Percentiles rank a stretch among this genome's conserved stretches.
These are phyloP conservation scores for Candida sp. DNA, from an alignment of 1,139 yeast species.

Conservation along the genomic window DNA sequence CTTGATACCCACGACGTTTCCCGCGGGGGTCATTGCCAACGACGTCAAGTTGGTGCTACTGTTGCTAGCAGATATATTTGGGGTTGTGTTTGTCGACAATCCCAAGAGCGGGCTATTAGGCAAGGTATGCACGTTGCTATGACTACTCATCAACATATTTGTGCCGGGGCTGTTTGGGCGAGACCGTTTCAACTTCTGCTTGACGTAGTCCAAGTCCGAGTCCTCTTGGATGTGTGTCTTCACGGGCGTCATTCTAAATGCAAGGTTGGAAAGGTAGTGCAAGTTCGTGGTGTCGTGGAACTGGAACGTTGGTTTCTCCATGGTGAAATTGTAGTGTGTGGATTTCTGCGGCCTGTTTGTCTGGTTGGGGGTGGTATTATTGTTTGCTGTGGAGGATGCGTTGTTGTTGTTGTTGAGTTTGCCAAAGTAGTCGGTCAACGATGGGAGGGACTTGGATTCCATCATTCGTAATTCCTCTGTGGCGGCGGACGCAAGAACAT, in stretches of 20 bases:
- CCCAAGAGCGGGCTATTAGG: conserved; percentile 66
- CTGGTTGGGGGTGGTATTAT: background rate
- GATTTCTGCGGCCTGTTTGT: background rate
- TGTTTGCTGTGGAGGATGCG: background rate
- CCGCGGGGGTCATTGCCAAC: conserved; percentile 33
- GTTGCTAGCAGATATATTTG: conserved; percentile 46
- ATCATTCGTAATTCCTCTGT: conserved; percentile 70
- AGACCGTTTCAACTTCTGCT: conserved; percentile 64
- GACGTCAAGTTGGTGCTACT: conserved; percentile 48
- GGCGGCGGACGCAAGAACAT: conserved; percentile 82
- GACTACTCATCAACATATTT: background rate
- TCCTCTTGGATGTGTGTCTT: conserved; percentile 37
- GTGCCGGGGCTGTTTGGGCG: conserved; percentile 67
- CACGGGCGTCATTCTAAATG: conserved; percentile 18
- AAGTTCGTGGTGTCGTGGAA: conserved; percentile 19
- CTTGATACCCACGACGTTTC: background rate
- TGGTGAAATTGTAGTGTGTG: background rate
- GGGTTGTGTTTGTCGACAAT: conserved; percentile 45
- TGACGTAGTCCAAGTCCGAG: conserved; percentile 50
- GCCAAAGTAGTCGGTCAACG: conserved; percentile 61
- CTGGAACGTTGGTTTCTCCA: conserved; percentile 13
- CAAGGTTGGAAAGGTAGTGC: conserved; percentile 33
- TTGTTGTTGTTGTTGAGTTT: conserved; percentile 2
- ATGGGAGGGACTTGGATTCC: conserved; percentile 67
- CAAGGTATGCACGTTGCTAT: conserved; percentile 44